These are phyloP conservation scores for Oxyria digyna DNA, from an alignment of 148 eudicot species.

Conservation along the genomic window DNA sequence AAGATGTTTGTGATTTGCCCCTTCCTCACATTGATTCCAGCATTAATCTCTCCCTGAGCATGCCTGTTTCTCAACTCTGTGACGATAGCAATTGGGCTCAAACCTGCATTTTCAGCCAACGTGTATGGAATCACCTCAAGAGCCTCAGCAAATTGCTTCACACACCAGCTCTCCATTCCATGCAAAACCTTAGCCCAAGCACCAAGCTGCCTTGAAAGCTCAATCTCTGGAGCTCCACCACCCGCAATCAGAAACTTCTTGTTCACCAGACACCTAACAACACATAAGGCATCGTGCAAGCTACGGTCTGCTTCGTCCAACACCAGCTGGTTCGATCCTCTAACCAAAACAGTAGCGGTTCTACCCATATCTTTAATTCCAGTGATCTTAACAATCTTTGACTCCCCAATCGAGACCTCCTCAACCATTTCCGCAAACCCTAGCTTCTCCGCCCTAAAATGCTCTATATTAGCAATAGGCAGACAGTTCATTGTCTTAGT, in stretches of 20 bases:
- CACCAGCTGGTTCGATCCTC: conserved; percentile 87
- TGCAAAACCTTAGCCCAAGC: conserved; percentile 93
- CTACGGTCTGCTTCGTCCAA: conserved; percentile 96
- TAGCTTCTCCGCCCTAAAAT: conserved; percentile 83
- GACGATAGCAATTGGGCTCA: conserved; percentile 80
- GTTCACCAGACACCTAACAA: conserved; percentile 86
- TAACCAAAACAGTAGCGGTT: conserved; percentile 77
- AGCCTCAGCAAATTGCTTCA: conserved; percentile 82
- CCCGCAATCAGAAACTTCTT: conserved; percentile 93
- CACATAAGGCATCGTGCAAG: conserved; percentile 96
- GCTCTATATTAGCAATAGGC: conserved; percentile 89
- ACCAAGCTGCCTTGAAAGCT: conserved; percentile 85
- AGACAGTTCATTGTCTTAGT: conserved; percentile 89
- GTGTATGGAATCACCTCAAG: conserved; percentile 94
- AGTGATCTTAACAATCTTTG: conserved; percentile 76
- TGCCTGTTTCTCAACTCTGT: conserved; percentile 95
- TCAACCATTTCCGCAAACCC: conserved; percentile 84
- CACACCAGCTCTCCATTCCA: conserved; percentile 93
- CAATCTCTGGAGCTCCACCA: conserved; percentile 97
- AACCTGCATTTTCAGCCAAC: conserved; percentile 90
- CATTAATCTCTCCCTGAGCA: conserved; percentile 89
- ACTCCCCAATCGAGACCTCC: conserved; percentile 76
- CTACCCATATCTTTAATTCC: conserved; percentile 94
- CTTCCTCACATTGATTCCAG: conserved; percentile 98
- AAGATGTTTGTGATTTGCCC: conserved; percentile 90